Conservation (phyloP, 75 land plant genomes). For the Azolla pinnata region DNA sequence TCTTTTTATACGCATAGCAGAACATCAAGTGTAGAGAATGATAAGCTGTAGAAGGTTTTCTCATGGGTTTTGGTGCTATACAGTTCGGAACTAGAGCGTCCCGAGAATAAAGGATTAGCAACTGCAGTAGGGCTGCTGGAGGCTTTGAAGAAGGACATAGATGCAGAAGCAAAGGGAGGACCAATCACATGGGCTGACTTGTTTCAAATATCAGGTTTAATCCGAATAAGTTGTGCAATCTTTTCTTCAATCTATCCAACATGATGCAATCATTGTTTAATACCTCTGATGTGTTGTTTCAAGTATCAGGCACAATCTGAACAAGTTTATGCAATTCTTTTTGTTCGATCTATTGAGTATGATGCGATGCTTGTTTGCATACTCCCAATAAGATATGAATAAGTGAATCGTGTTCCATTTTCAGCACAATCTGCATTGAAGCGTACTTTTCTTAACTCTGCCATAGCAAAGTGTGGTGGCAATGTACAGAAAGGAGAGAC, state of each 20-base stretch:
- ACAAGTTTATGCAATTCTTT: not conserved
- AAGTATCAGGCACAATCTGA: not conserved
- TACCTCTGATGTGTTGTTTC: not conserved
- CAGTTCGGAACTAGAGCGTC: conserved; percentile 87
- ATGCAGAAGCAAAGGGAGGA: conserved; percentile 81
- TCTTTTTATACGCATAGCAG: not conserved
- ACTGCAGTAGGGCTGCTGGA: conserved; percentile 59
- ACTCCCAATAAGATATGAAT: not conserved
- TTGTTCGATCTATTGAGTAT: not conserved
- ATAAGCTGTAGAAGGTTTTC: not conserved
- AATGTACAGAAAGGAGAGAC: conserved; percentile 73
- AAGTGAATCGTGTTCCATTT: not conserved
- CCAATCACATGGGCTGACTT: conserved; percentile 85
- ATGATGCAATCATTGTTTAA: too few species aligned
- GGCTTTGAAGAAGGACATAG: conserved; percentile 69
- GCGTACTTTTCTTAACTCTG: conserved; percentile 66
- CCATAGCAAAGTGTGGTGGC: conserved; percentile 90
- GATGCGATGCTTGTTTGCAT: not conserved
- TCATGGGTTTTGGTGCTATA: conserved; percentile 1
- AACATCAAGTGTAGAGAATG: not conserved
- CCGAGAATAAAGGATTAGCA: conserved; percentile 73
- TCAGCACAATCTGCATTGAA: conserved; percentile 81
- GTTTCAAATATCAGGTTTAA: conserved; percentile 79
- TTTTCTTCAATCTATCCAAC: too few species aligned
- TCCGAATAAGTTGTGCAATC: too few species aligned